Base-by-base conservation (phyloP, 371 early-diverging fungal genomes). In the Lichtheimia ramosa region DNA sequence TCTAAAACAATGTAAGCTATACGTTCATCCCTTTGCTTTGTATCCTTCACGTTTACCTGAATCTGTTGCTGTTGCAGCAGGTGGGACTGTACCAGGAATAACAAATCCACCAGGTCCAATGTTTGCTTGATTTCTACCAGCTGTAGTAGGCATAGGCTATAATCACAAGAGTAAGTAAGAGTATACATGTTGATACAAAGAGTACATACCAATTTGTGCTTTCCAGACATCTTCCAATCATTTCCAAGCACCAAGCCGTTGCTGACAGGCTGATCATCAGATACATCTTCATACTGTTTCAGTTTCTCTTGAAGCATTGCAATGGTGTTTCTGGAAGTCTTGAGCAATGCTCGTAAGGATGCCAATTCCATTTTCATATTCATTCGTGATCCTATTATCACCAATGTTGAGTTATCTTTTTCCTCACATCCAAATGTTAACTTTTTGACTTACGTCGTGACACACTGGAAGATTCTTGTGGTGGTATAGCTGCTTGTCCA, bases 321-420 rank as follows among this genome's bases (percentile, higher is more conserved):
- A 62, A 79, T 75, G 0, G 76, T 75, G 14, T 66, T 68, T 34
- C 66, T 66, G 0, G 79, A 79, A 13, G 68, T 71, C 16, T 67
- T 65, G 13, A 73, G 63, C 24, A 79, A 61, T 15, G 71, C 74
- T 46, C 75, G 65, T 40, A 79, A 59, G 5, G 74, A 67, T 8
- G 67, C 63, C 15, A 75, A 71, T 56, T 79, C 74, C 65, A 74
- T 66, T 28, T 71, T 71, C 24, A 68, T 67, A 40, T 75, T 73
- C 42, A 56, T 70, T 24, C 53, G 40, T 2, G 65, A 57, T 3
- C 61, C 65, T 56, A 56, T 0, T 23, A 13, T 3, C 15, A 1
- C 18, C 60, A 40, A 39, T 48, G 43, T 14, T 58, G 28, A 34
- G 53, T 5, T 14, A 16, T 2, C 18, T 5, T 20, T 5, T 6